Base-by-base conservation (phyloP, 2,329 filamentous ascomycete genomes). In the Neofusicoccum cordaticola region DNA sequence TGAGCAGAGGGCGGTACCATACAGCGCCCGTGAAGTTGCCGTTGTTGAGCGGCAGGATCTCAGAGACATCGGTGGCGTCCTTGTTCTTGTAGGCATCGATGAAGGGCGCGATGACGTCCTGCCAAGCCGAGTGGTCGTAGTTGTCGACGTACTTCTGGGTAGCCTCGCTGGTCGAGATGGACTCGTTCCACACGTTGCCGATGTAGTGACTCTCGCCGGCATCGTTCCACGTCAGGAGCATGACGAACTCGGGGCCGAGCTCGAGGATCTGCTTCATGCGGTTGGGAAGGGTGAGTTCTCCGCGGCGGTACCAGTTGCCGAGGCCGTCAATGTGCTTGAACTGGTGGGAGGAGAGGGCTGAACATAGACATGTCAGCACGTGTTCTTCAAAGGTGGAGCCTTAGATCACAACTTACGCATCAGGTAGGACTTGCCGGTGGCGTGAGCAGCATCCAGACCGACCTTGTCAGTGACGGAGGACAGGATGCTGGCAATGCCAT, bases 191-290 rank as follows among this genome's bases (percentile, higher is more conserved):
- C 8, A 74, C 62, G n/a, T 77, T 75, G 1, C 77, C 78, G 66
- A 80, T 75, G 62, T 80, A 79, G 66, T 79, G 77, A 8, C 68
- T 69, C 62, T 80, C 77, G 2, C 76, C 76, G 0, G 71, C 75
- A 56, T 80, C 78, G 57, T 80, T 80, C 77, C 78, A 80, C 12
- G 75, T 78, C 52, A 78, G 76, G 5, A 79, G 68, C 67, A 79
- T 73, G 13, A 79, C 66, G 63, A 78, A 76, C 51, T 78, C 74
- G 2, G 77, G 77, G 47, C 74, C 69, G 6, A 79, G 39, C 11
- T 63, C 41, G 2, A 80, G 69, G 9, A 74, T 71, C 64, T 68
- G 71, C 48, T 51, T 67, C 39, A 71, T 69, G 61, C 67, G 72
- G 56, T 71, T 57, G 27, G 75, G 73, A 8, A 79, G 72, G 50